phyloP scores from a whole-genome alignment of 2,329 filamentous ascomycete species.

The Tolypocladium sp. region DNA sequence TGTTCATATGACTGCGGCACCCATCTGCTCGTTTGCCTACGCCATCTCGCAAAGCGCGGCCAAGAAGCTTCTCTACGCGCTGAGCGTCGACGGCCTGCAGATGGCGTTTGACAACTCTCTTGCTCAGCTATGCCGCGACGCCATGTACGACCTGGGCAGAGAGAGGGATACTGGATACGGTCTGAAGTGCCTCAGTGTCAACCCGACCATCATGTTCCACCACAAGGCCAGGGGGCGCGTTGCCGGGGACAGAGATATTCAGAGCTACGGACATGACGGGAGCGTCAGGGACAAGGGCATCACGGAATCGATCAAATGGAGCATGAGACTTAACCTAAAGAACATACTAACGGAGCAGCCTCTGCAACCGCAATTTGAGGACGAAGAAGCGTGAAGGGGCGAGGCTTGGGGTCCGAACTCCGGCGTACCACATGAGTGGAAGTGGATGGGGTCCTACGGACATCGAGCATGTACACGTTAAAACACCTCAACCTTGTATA shows the following conservation, averaged over 20 bases:
- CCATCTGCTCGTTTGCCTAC: constrained; percentile 32
- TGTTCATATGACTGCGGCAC: constrained; percentile 31
- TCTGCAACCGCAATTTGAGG: constrained; percentile 14
- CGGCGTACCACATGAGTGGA: neutral
- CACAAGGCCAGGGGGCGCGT: constrained; percentile 18
- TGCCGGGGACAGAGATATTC: constrained; percentile 22
- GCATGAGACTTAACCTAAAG: constrained; percentile 18
- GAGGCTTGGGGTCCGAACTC: neutral
- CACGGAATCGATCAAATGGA: constrained; percentile 22
- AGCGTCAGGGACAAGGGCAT: constrained; percentile 16
- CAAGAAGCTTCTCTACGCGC: constrained; percentile 29
- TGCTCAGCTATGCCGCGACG: constrained; percentile 33
- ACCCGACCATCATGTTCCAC: constrained; percentile 24
- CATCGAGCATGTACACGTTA: neutral
- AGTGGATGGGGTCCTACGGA: too few relatives aligned
- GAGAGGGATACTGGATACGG: neutral
- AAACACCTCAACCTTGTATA: neutral
- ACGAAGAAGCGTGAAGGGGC: neutral
- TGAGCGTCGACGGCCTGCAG: constrained; percentile 30
- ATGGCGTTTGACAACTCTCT: constrained; percentile 33
- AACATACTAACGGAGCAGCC: constrained; percentile 17
- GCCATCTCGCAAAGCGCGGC: constrained; percentile 34
- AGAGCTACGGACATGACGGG: constrained; percentile 8
- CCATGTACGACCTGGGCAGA: constrained; percentile 15
- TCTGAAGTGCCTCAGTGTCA: constrained; percentile 20